Evolutionary conservation across 331 rosid genomes (phyloP).

Genomic region (Erythrophleum ivorense): DNA sequence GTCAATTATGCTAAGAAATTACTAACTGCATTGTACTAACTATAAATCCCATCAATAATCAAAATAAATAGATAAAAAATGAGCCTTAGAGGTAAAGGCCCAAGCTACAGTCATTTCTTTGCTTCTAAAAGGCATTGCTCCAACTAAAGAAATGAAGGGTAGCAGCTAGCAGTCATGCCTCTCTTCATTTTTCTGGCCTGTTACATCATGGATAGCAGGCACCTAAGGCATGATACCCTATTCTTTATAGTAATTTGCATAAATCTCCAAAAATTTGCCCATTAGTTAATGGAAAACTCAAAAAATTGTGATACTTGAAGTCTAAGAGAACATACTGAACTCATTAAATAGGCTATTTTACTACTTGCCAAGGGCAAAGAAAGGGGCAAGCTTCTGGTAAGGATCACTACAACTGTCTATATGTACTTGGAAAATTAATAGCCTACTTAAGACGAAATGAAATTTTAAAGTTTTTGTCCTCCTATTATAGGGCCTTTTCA

Average conservation of each 20-base stretch:
- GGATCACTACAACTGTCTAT: background rate
- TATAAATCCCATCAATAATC: background rate
- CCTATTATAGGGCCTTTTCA: background rate
- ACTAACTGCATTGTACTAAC: background rate
- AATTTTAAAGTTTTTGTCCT: background rate
- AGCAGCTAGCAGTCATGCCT: background rate
- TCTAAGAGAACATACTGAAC: background rate
- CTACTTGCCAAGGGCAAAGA: background rate
- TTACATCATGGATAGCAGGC: background rate
- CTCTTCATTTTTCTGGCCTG: background rate
- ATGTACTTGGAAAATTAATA: background rate
- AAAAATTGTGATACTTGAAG: background rate
- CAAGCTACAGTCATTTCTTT: background rate
- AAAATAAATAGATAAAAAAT: background rate
- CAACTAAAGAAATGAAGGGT: background rate
- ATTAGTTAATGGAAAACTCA: too few species aligned
- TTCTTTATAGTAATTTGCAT: background rate
- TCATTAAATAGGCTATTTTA: background rate
- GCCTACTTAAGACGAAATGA: background rate
- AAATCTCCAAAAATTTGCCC: background rate
- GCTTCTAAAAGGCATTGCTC: background rate
- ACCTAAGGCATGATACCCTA: background rate
- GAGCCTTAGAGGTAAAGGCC: background rate
- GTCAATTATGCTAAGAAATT: background rate
- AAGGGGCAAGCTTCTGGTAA: background rate